A percentile compares a stretch with the other conserved stretches of the same genome.
Evolutionary conservation across 2,329 filamentous ascomycete genomes (phyloP).

Genomic region (Epichloe scottii): DNA sequence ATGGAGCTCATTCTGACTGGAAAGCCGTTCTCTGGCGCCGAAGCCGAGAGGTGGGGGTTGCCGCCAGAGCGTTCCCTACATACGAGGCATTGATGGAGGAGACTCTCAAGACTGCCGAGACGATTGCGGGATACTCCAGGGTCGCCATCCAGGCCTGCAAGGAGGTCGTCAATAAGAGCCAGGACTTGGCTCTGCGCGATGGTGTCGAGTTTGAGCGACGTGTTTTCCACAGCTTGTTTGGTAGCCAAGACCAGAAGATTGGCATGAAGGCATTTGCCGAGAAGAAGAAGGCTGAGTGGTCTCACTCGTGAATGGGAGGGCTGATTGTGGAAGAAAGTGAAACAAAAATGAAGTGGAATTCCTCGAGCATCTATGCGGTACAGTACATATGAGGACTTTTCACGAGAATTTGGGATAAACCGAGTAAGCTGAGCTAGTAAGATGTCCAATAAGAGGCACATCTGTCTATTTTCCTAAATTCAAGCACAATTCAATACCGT

Average conservation of each 20-base stretch:
- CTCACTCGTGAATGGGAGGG: constrained; percentile 46
- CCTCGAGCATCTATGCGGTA: not conserved
- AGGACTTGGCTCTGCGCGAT: constrained; percentile 76
- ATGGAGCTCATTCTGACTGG: constrained; percentile 91
- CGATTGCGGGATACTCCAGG: constrained; percentile 73
- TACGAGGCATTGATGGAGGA: constrained; percentile 74
- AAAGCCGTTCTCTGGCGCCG: constrained; percentile 66
- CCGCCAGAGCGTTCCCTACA: constrained; percentile 66
- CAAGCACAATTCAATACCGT: too few species aligned
- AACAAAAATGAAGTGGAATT: not conserved
- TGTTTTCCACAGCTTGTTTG: constrained; percentile 87
- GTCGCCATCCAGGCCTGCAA: constrained; percentile 86
- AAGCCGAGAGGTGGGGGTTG: constrained; percentile 89
- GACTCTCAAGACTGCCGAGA: constrained; percentile 72
- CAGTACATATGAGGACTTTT: too few species aligned
- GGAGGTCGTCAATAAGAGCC: constrained; percentile 99
- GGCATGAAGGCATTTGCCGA: constrained; percentile 91
- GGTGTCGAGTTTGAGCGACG: constrained; percentile 91
- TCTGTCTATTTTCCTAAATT: too few species aligned
- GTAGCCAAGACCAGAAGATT: constrained; percentile 93
- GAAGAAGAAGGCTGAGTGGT: constrained; percentile 90
- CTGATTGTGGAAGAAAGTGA: not conserved
- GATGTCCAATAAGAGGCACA: too few species aligned
- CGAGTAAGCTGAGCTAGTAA: too few species aligned
- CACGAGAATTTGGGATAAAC: too few species aligned